Base-by-base conservation (phyloP, 164 flowering plant species). In the Vitis cinerea region DNA sequence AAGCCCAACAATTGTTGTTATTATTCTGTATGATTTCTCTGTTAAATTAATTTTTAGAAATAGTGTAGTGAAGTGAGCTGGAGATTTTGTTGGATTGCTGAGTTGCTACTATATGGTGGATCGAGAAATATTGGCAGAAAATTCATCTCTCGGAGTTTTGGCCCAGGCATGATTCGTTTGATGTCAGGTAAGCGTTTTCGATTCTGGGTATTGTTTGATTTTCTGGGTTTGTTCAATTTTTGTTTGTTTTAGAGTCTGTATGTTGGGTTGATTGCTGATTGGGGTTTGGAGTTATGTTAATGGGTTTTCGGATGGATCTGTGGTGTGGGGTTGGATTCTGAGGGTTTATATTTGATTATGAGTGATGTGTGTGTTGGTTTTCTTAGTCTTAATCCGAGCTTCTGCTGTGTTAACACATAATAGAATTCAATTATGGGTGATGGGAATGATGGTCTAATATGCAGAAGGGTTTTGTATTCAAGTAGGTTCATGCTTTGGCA, bases 111-210 rank as follows among this genome's bases (percentile, higher is more conserved):
- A 37, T 30, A 52, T 59, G 72, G 9, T 70, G 48, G 58, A 14
- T 9, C 4, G 29, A 52, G 63, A 13, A 52, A 47, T 56, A 50
- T 37, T 30, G 11, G 62, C 69, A 15, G 64, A 50, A 66, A 30
- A 52, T 63, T 75, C 77, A 75, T 77, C 74, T 66, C 82, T 72
- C 69, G 73, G 59, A 77, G 64, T 68, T 72, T 51, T 16, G 57
- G 50, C 69, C 59, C 65, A 8, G 29, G 66, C 50, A 12, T 66
- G 74, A n/a, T 50, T 71, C 77, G 78, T 66, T 47, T 60, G 59
- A 59, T 75, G 11, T 57, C 84, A 66, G 87, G 89, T 79, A 67
- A 68, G 79, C 57, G 29, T 10, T 37, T 23, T 59, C 54, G 27
- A 44, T 59, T 49, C 17, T 62, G 50, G 31, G 13, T 31, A 10